Conservation (phyloP, 768 basidiomycete genomes). For the Lanmaoa rubissima region DNA sequence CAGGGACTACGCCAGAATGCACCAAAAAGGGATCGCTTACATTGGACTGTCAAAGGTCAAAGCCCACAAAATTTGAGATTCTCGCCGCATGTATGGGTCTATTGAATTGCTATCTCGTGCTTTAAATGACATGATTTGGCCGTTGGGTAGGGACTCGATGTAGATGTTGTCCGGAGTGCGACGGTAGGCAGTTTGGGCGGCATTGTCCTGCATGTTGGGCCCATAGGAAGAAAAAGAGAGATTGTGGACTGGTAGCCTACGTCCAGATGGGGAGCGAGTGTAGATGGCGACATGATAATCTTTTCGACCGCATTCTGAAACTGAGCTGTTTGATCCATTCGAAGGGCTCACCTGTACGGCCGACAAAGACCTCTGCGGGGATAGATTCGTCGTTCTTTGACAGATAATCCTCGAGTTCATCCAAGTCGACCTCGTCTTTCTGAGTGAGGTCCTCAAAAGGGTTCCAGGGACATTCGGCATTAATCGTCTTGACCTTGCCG, state of each 20-base stretch:
- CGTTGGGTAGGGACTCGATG: conserved; percentile 77
- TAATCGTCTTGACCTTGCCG: conserved; percentile 73
- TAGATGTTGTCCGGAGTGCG: conserved; percentile 78
- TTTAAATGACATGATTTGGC: conserved; percentile 76
- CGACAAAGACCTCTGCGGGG: conserved; percentile 56
- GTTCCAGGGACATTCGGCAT: conserved; percentile 78
- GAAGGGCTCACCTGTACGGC: conserved; percentile 54
- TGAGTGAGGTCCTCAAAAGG: conserved; percentile 54
- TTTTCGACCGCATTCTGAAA: conserved; percentile 31
- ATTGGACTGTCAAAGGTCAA: conserved; percentile 61
- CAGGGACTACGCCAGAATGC: background rate
- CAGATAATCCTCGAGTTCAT: conserved; percentile 56
- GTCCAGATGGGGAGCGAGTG: conserved; percentile 43
- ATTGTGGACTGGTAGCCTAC: conserved; percentile 61
- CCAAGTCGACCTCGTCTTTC: conserved; percentile 47
- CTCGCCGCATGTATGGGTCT: conserved; percentile 30
- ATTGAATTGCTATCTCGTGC: conserved; percentile 29
- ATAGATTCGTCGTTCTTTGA: conserved; percentile 28
- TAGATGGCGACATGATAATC: conserved; percentile 91
- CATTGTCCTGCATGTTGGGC: conserved; percentile 83
- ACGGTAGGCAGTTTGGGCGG: conserved; percentile 68
- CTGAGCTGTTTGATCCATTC: background rate
- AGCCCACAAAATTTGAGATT: conserved; percentile 55
- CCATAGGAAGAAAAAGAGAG: conserved; percentile 91
- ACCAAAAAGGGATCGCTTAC: conserved; percentile 41